These are phyloP conservation scores for Dactylonectria macrodidyma DNA, from an alignment of 2,329 filamentous ascomycete genomes.

Conservation along the genomic window DNA sequence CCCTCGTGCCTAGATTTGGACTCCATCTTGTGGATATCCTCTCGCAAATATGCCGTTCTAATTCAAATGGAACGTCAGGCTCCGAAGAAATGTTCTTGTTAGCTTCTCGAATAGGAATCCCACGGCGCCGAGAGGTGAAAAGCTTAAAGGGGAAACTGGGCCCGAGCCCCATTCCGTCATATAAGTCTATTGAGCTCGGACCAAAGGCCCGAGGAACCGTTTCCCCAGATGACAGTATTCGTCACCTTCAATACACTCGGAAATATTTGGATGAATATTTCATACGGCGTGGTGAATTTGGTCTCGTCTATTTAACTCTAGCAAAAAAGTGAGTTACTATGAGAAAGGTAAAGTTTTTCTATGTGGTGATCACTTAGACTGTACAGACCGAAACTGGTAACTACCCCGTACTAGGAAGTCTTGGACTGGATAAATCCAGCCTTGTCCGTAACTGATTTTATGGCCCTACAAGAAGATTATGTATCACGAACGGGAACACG, in stretches of 20 bases:
- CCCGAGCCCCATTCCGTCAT: background rate
- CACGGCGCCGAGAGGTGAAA: background rate
- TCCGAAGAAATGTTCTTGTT: conserved; percentile 1
- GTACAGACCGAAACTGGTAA: too few species aligned
- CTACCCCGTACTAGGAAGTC: too few species aligned
- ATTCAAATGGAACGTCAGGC: conserved; percentile 8
- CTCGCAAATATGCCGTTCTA: background rate
- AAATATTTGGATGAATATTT: background rate
- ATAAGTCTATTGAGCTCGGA: background rate
- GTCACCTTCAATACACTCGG: background rate
- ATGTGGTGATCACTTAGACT: too few species aligned
- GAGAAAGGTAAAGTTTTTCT: too few species aligned
- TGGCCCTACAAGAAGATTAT: too few species aligned
- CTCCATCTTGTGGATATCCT: background rate
- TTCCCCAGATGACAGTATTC: too few species aligned
- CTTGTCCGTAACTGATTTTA: too few species aligned
- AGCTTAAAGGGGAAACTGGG: conserved; percentile 1
- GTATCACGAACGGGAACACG: too few species aligned
- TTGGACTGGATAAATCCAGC: too few species aligned
- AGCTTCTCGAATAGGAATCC: background rate
- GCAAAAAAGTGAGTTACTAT: too few species aligned
- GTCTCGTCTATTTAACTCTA: too few species aligned
- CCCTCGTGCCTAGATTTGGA: background rate
- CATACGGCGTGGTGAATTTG: too few species aligned
- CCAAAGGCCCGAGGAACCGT: background rate